Evolutionary conservation across 2,329 filamentous ascomycete genomes (phyloP), one percentile per base, ranked within the genome.

Genomic region (Trichoderma citrinoviride): DNA sequence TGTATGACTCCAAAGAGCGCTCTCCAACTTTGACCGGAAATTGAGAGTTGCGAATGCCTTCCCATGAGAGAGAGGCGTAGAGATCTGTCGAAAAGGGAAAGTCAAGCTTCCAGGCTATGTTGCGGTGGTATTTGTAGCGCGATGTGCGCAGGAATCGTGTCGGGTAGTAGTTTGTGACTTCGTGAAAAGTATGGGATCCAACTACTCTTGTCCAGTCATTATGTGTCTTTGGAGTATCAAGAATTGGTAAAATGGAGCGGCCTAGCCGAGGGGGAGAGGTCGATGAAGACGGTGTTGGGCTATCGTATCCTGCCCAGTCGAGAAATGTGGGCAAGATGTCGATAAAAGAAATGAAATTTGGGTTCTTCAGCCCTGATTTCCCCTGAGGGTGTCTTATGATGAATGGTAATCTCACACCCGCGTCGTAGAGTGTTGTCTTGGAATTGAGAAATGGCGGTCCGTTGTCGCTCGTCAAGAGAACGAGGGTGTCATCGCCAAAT

Each of bases 41-140:
- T 5, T 41, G 21, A 2, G 57, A 61, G 10, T 61, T 61, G 2
- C 57, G 29, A 15, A 61, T 61, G 8, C 57, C 57, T 17, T 61
- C 57, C 57, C 57, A 61, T 6, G 57, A 61, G 17, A 61, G 37
- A 21, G 57, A 61, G 15, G 57, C 57, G 8, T 61, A 61, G 3
- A 61, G 57, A 25, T 61, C 57, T 0, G 57, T 61, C 15, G 57
- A 61, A 21, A 61, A 61, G 21, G 57, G 57, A 10, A 61, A 61
- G 15, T 61, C 57, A 7, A 61, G 57, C 46, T 61, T 61, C 57
- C 57, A 61, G 17, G 57, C 57, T 19, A 61, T 61, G 21, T 61
- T 61, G 43, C 57, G 44, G 21, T 61, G 57, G n/a, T 61, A 61
- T n/a, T 61, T 61, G 46, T 61, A 61, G 33, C 57, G 33, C 21